Evolutionary conservation across 306 rosid genomes (phyloP).

Genomic region (Prunus mira): DNA sequence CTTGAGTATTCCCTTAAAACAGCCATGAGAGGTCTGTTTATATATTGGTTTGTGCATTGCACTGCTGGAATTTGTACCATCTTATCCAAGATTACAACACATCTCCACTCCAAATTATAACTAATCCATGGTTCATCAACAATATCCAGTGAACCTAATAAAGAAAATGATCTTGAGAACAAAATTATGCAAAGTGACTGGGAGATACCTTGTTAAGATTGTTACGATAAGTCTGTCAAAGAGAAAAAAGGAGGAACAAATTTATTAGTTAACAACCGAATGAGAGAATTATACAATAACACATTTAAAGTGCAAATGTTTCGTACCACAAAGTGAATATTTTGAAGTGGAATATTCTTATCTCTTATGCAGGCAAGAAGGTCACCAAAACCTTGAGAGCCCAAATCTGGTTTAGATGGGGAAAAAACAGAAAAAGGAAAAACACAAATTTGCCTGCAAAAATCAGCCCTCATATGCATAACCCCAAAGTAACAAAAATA

Average conservation of each 20-base stretch:
- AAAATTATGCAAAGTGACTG: conserved; percentile 6
- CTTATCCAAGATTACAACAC: not conserved
- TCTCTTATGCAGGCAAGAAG: conserved; percentile 87
- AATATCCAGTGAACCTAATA: not conserved
- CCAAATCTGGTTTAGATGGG: conserved; percentile 56
- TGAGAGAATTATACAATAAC: conserved; percentile 9
- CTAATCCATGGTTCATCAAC: not conserved
- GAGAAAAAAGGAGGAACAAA: conserved; percentile 15
- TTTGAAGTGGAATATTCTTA: conserved; percentile 78
- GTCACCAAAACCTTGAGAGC: conserved; percentile 87
- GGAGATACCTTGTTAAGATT: conserved; percentile 85
- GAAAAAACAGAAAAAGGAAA: conserved; percentile 1
- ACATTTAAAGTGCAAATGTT: conserved; percentile 11
- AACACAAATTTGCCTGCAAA: conserved; percentile 8
- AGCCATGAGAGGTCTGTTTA: not conserved
- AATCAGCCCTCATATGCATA: conserved; percentile 21
- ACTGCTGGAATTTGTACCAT: not conserved
- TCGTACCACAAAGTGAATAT: conserved; percentile 96
- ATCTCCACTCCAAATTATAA: not conserved
- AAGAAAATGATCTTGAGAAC: not conserved
- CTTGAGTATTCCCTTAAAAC: not conserved
- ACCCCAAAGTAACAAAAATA: conserved; percentile 1
- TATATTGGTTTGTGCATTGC: not conserved
- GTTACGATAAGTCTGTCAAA: conserved; percentile 83
- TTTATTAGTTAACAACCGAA: conserved; percentile 22